phyloP scores from a whole-genome alignment of 164 flowering plant genomes.

The Brasenia schreberi region DNA sequence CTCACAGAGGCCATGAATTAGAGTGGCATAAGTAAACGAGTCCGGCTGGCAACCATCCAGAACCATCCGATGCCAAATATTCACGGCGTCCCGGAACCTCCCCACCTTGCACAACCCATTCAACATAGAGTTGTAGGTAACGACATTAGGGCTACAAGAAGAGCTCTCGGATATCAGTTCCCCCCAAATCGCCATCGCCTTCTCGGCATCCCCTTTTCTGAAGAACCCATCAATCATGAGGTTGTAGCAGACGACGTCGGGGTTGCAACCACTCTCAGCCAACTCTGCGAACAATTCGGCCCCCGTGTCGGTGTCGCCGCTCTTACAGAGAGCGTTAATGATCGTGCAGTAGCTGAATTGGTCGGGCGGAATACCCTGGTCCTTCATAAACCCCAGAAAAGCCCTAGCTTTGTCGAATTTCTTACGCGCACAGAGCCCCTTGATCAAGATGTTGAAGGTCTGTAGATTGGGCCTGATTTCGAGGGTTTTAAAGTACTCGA shows the following conservation, averaged over 20 bases:
- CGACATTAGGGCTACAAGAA: constrained; percentile 30
- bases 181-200: constrained; percentile 32
- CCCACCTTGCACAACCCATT: constrained; percentile 46
- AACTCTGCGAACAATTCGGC: constrained; percentile 75
- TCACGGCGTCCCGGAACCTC: constrained; percentile 25
- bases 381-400: constrained; percentile 39
- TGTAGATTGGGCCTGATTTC: constrained; percentile 49
- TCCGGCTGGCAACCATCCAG: constrained; percentile 23
- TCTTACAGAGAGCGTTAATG: constrained; percentile 33
- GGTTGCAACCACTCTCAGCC: constrained; percentile 42
- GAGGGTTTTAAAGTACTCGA: constrained; percentile 31
- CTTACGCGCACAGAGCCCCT: constrained; percentile 39
- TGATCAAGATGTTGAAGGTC: constrained; percentile 63
- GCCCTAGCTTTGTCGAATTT: constrained; percentile 36
- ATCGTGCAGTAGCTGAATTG: constrained; percentile 42
- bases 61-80: constrained; percentile 40
- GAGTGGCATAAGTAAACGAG: constrained; percentile 30
- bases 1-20: constrained; percentile 43
- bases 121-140: constrained; percentile 43
- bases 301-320: constrained; percentile 32
- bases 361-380: constrained; percentile 36
- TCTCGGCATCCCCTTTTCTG: constrained; percentile 23
- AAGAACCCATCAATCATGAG: constrained; percentile 73
- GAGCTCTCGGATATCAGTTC: constrained; percentile 18
- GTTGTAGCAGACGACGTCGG: constrained; percentile 72